Percentiles rank a stretch among this genome's conserved stretches.
Conservation (phyloP, 176 grass and related monocot genomes). For the Eragrostis curvula region DNA sequence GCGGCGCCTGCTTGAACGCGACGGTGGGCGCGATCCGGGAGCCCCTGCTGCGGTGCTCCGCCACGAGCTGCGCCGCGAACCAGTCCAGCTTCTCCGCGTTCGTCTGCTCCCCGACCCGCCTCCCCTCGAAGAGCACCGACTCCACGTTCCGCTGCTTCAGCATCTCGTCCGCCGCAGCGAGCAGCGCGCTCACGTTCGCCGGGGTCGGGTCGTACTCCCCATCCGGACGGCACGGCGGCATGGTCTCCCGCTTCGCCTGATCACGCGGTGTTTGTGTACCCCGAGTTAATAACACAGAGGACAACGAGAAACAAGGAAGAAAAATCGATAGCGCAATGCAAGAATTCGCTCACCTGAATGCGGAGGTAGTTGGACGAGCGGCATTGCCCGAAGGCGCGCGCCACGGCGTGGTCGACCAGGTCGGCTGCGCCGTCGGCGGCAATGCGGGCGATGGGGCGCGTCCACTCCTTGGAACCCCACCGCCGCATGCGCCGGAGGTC, state of each 20-base stretch:
- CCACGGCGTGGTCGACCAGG: constrained; percentile 97
- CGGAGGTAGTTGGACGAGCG: constrained; percentile 86
- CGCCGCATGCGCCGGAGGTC: constrained; percentile 54
- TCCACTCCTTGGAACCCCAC: constrained; percentile 93
- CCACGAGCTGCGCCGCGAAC: constrained; percentile 78
- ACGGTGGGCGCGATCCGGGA: constrained; percentile 93
- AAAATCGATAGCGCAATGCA: background rate
- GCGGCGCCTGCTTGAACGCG: constrained; percentile 80
- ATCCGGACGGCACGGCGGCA: constrained; percentile 53
- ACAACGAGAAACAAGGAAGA: background rate
- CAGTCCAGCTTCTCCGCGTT: constrained; percentile 93
- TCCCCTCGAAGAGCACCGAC: constrained; percentile 90
- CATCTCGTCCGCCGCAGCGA: constrained; percentile 81
- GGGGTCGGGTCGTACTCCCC: constrained; percentile 71
- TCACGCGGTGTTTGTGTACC: background rate
- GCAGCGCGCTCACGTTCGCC: constrained; percentile 62
- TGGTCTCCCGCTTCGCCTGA: constrained; percentile 70
- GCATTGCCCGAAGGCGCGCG: constrained; percentile 89
- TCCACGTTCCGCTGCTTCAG: constrained; percentile 94
- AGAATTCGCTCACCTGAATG: constrained; percentile 68
- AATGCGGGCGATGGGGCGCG: constrained; percentile 83
- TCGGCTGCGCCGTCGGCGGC: constrained; percentile 89
- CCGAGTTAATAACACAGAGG: background rate
- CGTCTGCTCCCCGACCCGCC: constrained; percentile 73
- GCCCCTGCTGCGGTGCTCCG: constrained; percentile 75